Conservation (phyloP, 2,329 filamentous ascomycete species). For the Microcera coccophila region DNA sequence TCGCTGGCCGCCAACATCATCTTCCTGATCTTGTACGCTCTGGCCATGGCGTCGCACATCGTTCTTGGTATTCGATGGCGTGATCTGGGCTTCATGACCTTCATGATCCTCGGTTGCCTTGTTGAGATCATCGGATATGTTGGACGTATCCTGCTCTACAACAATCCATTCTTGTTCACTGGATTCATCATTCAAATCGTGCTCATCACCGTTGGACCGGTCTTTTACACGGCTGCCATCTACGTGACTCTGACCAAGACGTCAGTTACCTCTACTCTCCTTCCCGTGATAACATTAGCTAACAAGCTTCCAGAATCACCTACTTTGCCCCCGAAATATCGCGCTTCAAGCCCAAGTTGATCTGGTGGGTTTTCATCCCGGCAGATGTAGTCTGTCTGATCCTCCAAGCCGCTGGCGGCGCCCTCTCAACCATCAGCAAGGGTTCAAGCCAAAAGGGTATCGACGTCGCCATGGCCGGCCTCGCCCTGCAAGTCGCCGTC, state of each 20-base stretch:
- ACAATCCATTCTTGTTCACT: constrained; percentile 53
- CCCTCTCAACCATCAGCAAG: constrained; percentile 42
- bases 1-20: constrained; percentile 39
- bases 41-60: constrained; percentile 44
- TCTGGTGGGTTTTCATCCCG: constrained; percentile 48
- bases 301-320: constrained; percentile 33
- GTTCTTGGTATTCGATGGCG: constrained; percentile 40
- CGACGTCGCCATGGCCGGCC: constrained; percentile 44
- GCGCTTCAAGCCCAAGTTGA: constrained; percentile 38
- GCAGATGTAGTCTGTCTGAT: constrained; percentile 53
- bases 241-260: constrained; percentile 55
- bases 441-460: constrained; percentile 43
- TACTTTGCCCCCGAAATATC: constrained; percentile 36
- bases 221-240: constrained; percentile 54
- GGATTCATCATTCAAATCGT: constrained; percentile 62
- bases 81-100: constrained; percentile 42
- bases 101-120: constrained; percentile 52
- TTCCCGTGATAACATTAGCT: background rate
- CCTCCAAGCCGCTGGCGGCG: constrained; percentile 54
- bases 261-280: constrained; percentile 18
- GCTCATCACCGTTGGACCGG: constrained; percentile 40
- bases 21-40: constrained; percentile 43
- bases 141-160: constrained; percentile 53
- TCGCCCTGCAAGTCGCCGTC: constrained; percentile 55
- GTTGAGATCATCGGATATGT: constrained; percentile 60